These are phyloP conservation scores for Tylopilus sp. DNA, from an alignment of 768 basidiomycete species.

Conservation along the genomic window DNA sequence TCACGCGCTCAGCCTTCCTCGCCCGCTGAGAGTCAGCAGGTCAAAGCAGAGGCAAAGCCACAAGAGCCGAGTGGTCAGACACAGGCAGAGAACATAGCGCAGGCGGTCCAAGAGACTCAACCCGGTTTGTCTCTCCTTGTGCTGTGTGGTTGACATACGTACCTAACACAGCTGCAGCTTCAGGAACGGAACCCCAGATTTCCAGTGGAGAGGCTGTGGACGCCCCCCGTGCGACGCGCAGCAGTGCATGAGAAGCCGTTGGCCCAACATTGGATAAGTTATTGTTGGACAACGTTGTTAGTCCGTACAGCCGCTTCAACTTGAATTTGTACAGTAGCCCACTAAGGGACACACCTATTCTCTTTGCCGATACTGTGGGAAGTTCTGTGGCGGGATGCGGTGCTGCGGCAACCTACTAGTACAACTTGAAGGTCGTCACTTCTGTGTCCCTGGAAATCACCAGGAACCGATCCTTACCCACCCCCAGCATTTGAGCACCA, in stretches of 20 bases:
- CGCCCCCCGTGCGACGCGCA: slow-evolving; percentile 4
- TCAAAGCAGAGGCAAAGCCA: background rate
- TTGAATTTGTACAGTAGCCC: too few species aligned
- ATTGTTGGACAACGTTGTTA: background rate
- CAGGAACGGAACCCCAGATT: background rate
- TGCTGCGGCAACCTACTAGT: too few species aligned
- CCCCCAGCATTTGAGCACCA: too few species aligned
- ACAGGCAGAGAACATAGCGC: background rate
- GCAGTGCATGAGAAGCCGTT: background rate
- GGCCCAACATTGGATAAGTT: background rate
- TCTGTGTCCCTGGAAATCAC: too few species aligned
- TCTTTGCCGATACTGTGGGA: too few species aligned
- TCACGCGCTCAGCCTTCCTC: background rate
- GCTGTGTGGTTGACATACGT: background rate
- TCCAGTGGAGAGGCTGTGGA: background rate
- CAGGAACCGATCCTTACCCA: too few species aligned
- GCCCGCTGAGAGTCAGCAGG: background rate
- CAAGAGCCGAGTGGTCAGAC: background rate
- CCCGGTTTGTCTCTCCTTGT: background rate
- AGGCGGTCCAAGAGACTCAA: background rate
- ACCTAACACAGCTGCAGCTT: background rate
- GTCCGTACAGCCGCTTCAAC: too few species aligned
- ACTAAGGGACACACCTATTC: too few species aligned
- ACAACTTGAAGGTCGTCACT: too few species aligned
- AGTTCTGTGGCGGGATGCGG: too few species aligned